These are phyloP conservation scores for Teratosphaeria destructans DNA, from an alignment of 2,329 filamentous ascomycete genomes.

Conservation along the genomic window DNA sequence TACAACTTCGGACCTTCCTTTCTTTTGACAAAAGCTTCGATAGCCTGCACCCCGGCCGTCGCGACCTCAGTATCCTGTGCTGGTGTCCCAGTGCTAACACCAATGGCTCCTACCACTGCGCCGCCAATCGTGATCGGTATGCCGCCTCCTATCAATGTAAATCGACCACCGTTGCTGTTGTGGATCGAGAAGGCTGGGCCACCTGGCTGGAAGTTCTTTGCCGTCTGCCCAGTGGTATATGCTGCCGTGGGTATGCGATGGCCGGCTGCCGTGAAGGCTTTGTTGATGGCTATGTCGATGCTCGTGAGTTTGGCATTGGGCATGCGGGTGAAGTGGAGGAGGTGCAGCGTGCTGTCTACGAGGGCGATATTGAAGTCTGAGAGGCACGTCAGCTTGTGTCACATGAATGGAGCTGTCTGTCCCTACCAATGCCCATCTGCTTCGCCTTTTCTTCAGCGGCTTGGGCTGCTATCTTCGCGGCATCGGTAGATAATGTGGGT, in stretches of 20 bases:
- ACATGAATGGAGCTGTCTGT: not conserved
- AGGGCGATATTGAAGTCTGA: constrained; percentile 42
- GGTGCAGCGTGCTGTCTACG: constrained; percentile 35
- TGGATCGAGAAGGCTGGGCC: constrained; percentile 43
- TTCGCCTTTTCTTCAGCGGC: constrained; percentile 27
- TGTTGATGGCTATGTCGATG: constrained; percentile 54
- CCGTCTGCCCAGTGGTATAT: constrained; percentile 25
- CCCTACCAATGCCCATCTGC: constrained; percentile 26
- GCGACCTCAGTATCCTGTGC: constrained; percentile 46
- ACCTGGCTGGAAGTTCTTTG: constrained; percentile 43
- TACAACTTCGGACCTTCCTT: constrained; percentile 29
- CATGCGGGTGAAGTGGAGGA: constrained; percentile 40
- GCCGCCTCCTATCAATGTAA: constrained; percentile 45
- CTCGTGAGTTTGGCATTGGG: constrained; percentile 41
- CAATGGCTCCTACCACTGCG: constrained; percentile 43
- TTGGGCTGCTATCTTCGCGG: constrained; percentile 24
- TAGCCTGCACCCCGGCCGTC: constrained; percentile 41
- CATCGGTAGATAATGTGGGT: constrained; percentile 25
- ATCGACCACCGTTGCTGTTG: constrained; percentile 43
- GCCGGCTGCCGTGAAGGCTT: constrained; percentile 48
- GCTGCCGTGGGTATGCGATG: constrained; percentile 41
- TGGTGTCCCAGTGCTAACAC: constrained; percentile 45
- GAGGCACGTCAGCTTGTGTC: not conserved
- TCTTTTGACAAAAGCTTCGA: constrained; percentile 27
- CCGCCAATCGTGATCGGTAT: constrained; percentile 42